These are phyloP conservation scores for Exophiala spinifera DNA, from an alignment of 2,329 filamentous ascomycete species.

Conservation along the genomic window DNA sequence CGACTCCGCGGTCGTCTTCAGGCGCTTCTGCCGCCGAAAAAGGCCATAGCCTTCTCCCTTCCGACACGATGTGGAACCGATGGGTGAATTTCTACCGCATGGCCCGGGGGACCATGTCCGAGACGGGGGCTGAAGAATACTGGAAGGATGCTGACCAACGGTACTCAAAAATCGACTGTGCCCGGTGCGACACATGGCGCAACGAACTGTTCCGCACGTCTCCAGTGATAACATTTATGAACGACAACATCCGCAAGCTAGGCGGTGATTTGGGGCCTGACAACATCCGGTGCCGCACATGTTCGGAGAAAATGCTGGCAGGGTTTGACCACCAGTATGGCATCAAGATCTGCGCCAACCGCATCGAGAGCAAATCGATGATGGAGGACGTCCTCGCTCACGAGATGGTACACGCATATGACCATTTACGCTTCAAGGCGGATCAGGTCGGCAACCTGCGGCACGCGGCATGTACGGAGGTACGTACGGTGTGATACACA, in stretches of 20 bases:
- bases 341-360: slow-evolving; percentile 89
- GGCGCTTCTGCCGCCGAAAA: too few species aligned
- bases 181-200: slow-evolving; percentile 73
- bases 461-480: slow-evolving; percentile 93
- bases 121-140: slow-evolving; percentile 69
- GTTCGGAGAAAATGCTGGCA: slow-evolving; percentile 68
- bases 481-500: slow-evolving; percentile 39
- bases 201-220: slow-evolving; percentile 83
- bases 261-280: slow-evolving; percentile 69
- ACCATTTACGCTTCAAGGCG: slow-evolving; percentile 87
- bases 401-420: slow-evolving; percentile 97
- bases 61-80: slow-evolving; percentile 45
- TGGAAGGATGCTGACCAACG: slow-evolving; percentile 70
- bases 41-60: slow-evolving; percentile 29
- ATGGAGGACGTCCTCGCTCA: slow-evolving; percentile 92
- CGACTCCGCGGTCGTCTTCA: neutral
- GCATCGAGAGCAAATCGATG: slow-evolving; percentile 74
- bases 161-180: slow-evolving; percentile 75
- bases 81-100: slow-evolving; percentile 88
- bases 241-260: slow-evolving; percentile 73
- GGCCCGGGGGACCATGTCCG: slow-evolving; percentile 68
- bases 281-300: slow-evolving; percentile 82
- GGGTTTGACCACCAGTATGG: slow-evolving; percentile 85
- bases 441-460: slow-evolving; percentile 69
- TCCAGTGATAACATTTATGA: slow-evolving; percentile 82